A percentile compares a stretch with the other conserved stretches of the same genome.
Evolutionary conservation across 1,139 yeast genomes (phyloP).

Genomic region (Spathaspora sp.): DNA sequence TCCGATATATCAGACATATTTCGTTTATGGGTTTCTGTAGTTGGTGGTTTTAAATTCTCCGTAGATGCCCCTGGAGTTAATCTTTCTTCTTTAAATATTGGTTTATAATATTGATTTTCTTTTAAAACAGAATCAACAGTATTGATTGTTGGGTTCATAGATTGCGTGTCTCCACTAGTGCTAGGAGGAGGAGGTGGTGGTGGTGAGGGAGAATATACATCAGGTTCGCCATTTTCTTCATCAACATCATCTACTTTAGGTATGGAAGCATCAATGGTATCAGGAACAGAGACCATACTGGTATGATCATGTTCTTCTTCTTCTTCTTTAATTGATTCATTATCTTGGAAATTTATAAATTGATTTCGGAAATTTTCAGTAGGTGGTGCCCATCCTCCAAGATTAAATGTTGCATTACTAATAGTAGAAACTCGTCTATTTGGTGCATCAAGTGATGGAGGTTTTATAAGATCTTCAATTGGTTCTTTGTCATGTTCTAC

Average conservation of each 20-base stretch:
- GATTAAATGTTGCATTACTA: slow-evolving; percentile 40
- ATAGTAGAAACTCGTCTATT: slow-evolving; percentile 36
- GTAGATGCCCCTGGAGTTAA: slow-evolving; percentile 27
- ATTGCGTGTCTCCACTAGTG: slow-evolving; percentile 3
- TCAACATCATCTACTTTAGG: slow-evolving; percentile 36
- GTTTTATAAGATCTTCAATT: slow-evolving; percentile 11
- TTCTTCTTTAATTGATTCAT: slow-evolving; percentile 38
- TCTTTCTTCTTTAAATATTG: slow-evolving; percentile 33
- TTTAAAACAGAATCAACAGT: slow-evolving; percentile 32
- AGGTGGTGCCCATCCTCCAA: slow-evolving; percentile 56
- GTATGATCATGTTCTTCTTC: slow-evolving; percentile 23
- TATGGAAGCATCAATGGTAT: slow-evolving; percentile 41
- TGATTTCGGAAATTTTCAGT: slow-evolving; percentile 50
- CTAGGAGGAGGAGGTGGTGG: no score
- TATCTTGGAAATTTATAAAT: slow-evolving; percentile 48
- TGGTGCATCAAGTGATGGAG: slow-evolving; percentile 1
- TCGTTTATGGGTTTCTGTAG: not conserved
- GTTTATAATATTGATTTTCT: slow-evolving; percentile 22
- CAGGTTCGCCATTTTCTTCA: slow-evolving; percentile 10
- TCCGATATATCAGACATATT: not conserved
- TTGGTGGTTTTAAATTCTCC: slow-evolving; percentile 11
- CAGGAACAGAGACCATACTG: slow-evolving; percentile 28
- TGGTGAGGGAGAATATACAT: slow-evolving; percentile 5
- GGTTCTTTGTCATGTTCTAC: slow-evolving; percentile 7
- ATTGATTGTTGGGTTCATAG: slow-evolving; percentile 6